Percentiles rank a stretch among this genome's conserved stretches.
These are phyloP conservation scores for Penicillium maclennaniae DNA, from an alignment of 495 filamentous ascomycete species.

Conservation along the genomic window DNA sequence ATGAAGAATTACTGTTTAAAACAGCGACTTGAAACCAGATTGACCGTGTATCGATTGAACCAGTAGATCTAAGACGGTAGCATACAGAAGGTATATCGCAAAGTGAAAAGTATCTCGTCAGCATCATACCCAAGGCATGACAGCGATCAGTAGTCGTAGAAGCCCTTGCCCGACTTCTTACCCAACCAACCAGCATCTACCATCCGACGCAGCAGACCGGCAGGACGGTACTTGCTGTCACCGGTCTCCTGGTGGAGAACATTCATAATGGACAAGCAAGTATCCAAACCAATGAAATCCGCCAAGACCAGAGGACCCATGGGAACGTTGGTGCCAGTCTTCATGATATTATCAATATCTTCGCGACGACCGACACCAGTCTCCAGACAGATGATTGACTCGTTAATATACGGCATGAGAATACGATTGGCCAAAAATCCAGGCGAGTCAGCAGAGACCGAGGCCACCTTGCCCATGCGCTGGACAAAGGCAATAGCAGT, in stretches of 20 bases:
- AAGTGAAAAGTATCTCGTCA: conserved; percentile 7
- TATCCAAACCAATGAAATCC: conserved; percentile 97
- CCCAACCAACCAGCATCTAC: conserved; percentile 97
- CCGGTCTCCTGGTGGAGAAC: conserved; percentile 88
- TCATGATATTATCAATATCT: conserved; percentile 97
- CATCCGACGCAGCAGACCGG: conserved; percentile 85
- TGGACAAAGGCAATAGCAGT: conserved; percentile 83
- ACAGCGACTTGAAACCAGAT: neutral
- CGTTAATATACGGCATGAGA: conserved; percentile 99
- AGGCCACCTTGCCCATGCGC: conserved; percentile 89
- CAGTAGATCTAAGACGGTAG: conserved; percentile 15
- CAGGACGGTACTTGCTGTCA: conserved; percentile 91
- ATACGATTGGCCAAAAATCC: conserved; percentile 97
- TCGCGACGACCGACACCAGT: conserved; percentile 84
- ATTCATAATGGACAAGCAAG: conserved; percentile 95
- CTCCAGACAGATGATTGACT: conserved; percentile 94
- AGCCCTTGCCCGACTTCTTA: conserved; percentile 96
- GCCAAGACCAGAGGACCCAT: conserved; percentile 95
- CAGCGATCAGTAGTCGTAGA: conserved; percentile 71
- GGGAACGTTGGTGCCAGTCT: conserved; percentile 96
- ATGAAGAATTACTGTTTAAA: neutral
- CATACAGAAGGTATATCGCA: conserved; percentile 19
- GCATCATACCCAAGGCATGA: neutral
- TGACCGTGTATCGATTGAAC: conserved; percentile 8
- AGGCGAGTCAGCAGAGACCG: conserved; percentile 80